Conservation (phyloP, 768 basidiomycete genomes). For the Rhodotorula babjevae region DNA sequence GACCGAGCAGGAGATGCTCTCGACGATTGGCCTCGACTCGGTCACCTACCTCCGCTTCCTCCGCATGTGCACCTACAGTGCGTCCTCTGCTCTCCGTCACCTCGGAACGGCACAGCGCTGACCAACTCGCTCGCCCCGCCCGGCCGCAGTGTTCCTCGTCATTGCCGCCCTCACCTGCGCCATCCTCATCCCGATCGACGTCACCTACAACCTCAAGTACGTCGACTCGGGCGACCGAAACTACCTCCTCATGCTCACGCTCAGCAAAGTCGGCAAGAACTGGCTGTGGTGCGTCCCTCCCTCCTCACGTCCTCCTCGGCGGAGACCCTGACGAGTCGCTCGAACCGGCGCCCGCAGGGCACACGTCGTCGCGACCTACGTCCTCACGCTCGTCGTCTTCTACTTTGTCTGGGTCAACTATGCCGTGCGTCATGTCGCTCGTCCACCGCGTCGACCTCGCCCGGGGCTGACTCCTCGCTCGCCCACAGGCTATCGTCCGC, state of each 20-base stretch:
- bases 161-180: conserved; percentile 64
- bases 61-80: conserved; percentile 54
- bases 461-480: neutral
- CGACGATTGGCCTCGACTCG: conserved; percentile 86
- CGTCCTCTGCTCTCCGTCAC: neutral
- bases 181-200: conserved; percentile 79
- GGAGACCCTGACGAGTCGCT: too few relatives aligned
- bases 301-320: neutral
- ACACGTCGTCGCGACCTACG: conserved; percentile 76
- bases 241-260: conserved; percentile 45
- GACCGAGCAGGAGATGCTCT: conserved; percentile 45
- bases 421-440: neutral
- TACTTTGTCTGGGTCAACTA: conserved; percentile 53
- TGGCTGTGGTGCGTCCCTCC: conserved; percentile 37
- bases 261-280: conserved; percentile 39
- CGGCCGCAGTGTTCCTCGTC: conserved; percentile 53
- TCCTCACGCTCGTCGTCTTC: conserved; percentile 56
- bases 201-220: conserved; percentile 71
- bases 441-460: neutral
- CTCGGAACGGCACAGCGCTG: too few relatives aligned
- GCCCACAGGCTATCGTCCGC: conserved; percentile 56
- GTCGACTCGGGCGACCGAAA: conserved; percentile 54
- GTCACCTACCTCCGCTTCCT: conserved; percentile 87
- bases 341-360: conserved; percentile 60
- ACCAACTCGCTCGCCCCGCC: neutral